Evolutionary conservation across 106 monocot genomes (phyloP).

Genomic region (Dioscorea alata): DNA sequence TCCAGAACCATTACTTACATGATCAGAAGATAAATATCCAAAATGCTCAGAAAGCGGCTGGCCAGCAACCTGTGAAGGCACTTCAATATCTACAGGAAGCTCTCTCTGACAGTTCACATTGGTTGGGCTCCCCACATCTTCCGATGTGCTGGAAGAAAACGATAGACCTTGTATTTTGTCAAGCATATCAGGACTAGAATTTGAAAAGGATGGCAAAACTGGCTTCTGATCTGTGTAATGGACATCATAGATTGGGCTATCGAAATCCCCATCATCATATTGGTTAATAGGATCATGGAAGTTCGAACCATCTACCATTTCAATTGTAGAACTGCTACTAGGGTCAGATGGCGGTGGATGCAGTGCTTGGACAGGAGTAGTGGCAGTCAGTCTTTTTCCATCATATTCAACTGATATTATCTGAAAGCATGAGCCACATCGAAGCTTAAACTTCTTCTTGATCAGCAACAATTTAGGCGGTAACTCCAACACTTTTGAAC

Average conservation of each 20-base stretch:
- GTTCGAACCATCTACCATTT: constrained; percentile 5
- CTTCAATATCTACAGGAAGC: constrained; percentile 27
- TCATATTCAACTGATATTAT: constrained; percentile 50
- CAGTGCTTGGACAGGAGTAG: constrained; percentile 16
- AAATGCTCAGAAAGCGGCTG: constrained; percentile 70
- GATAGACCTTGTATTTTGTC: constrained; percentile 45
- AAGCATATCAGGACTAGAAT: constrained; percentile 26
- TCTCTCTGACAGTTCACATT: constrained; percentile 39
- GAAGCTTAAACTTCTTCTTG: constrained; percentile 47
- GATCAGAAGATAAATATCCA: constrained; percentile 40
- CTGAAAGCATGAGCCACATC: constrained; percentile 74
- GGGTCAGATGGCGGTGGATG: constrained; percentile 12
- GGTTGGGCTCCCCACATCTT: constrained; percentile 38
- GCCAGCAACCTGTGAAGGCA: constrained; percentile 38
- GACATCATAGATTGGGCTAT: constrained; percentile 19
- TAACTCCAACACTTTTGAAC: constrained; percentile 71
- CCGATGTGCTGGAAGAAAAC: constrained; percentile 35
- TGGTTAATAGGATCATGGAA: constrained; percentile 12
- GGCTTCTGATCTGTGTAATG: constrained; percentile 47
- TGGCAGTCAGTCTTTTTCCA: constrained; percentile 36
- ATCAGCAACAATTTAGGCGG: constrained; percentile 28
- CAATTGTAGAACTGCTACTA: constrained; percentile 5
- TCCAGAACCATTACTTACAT: constrained; percentile 40
- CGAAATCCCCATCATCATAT: constrained; percentile 12
- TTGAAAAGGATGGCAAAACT: constrained; percentile 43